Base-by-base conservation (phyloP, 2,329 filamentous ascomycete species). In the Exophiala spinifera region DNA sequence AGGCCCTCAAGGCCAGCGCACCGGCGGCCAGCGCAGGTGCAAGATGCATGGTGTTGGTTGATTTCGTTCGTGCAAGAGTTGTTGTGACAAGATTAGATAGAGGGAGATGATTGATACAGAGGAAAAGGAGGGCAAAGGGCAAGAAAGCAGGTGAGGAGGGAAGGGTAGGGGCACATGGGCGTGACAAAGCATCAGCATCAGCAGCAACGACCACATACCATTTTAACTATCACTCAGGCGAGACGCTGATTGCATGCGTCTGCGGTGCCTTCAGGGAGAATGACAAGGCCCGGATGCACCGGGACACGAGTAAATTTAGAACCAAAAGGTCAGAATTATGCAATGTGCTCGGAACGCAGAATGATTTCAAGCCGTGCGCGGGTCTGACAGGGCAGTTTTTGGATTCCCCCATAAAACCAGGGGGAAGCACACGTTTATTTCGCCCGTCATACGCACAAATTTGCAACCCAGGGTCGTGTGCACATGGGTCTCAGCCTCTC, bases 1-100 rank as follows among this genome's bases (percentile, higher is more conserved):
- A 59, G 6, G 58, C 59, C 25, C 53, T 23, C 13, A 55, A 23
- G 42, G 55, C 48, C 23, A 61, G 46, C 47, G 53, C 54, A 50
- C 57, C 50, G 39, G 62, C 62, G 58, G 60, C 60, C 56, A 65
- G 57, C 54, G 62, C 56, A 42, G 57, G 44, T 31, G 50, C 45
- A 42, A 62, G 46, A 45, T 57, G 42, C 63, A 64, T 63, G 40
- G 11, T 42, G 44, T 44, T n/a, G n/a, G 8, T n/a, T 44, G 14
- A 21, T 23, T 28, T 50, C 11, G 37, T 33, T 21, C 36, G 28
- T 25, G 20, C 33, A 40, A 42, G 17, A 25, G 28, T 10, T 40
- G 51, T 20, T 20, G 23, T 28, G 46, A 45, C 36, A 20, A 20
- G 28, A 19, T 13, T 20, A 42, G 39, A 42, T 19, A 15, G n/a